A percentile compares a stretch with the other conserved stretches of the same genome.
Conservation (phyloP, 257 asterid species). For the Solanum ossicruentum region DNA sequence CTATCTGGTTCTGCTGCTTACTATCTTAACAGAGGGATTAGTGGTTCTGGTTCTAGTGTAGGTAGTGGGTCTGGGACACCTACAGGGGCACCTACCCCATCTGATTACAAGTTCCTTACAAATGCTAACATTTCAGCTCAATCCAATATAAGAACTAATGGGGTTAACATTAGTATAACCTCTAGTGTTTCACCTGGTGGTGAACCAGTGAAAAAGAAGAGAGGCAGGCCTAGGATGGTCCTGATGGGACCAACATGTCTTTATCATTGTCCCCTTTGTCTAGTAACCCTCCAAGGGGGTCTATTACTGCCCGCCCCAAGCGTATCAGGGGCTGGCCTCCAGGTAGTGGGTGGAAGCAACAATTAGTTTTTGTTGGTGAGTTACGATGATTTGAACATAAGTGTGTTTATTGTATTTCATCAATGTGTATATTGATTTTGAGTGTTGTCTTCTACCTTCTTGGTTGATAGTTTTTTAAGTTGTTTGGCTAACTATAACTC, state of each 20-base stretch:
- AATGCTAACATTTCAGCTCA: slow-evolving; percentile 12
- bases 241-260: slow-evolving; percentile 21
- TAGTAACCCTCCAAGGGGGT: slow-evolving; percentile 2
- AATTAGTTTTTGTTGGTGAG: slow-evolving; percentile 16
- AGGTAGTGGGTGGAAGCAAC: slow-evolving; percentile 25
- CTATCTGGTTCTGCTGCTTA: slow-evolving; percentile 51
- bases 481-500: neutral
- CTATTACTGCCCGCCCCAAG: neutral
- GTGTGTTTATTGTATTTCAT: neutral
- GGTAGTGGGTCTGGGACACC: slow-evolving; percentile 19
- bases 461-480: neutral
- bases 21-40: slow-evolving; percentile 51
- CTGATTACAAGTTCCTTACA: neutral
- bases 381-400: neutral
- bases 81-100: slow-evolving; percentile 16
- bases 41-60: slow-evolving; percentile 19
- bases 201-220: slow-evolving; percentile 21
- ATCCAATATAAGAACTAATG: slow-evolving; percentile 22
- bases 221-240: slow-evolving; percentile 33
- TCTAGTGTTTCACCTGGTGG: slow-evolving; percentile 4
- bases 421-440: neutral
- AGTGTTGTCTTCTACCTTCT: neutral
- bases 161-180: slow-evolving; percentile 4
- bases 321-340: slow-evolving; percentile 18
- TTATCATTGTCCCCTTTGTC: slow-evolving; percentile 15